Conservation (phyloP, 2,329 filamentous ascomycete genomes). For the Trichothecium sympodiale region DNA sequence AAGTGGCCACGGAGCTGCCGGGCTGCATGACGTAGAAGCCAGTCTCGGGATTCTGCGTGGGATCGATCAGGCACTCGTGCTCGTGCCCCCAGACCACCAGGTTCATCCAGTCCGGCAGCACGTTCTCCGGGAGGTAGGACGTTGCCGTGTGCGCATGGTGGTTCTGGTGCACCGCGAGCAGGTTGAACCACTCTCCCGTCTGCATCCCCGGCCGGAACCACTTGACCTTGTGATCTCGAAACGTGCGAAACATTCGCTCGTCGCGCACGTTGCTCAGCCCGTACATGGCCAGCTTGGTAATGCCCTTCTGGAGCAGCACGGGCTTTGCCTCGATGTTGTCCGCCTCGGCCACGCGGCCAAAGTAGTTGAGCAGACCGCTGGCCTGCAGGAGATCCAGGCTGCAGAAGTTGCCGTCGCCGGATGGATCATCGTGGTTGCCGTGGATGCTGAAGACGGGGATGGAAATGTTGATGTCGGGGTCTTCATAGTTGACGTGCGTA, state of each 20-base stretch:
- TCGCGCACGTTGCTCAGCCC: conserved; percentile 94
- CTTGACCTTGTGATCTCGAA: conserved; percentile 84
- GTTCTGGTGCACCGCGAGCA: conserved; percentile 93
- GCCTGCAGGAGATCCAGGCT: conserved; percentile 86
- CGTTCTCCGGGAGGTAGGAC: conserved; percentile 87
- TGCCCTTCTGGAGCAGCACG: conserved; percentile 83
- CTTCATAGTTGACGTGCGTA: conserved; percentile 94
- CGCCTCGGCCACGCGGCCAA: conserved; percentile 79
- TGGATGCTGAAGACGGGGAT: conserved; percentile 98
- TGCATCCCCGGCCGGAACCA: conserved; percentile 80
- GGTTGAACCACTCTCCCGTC: conserved; percentile 85
- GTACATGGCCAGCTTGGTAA: conserved; percentile 85
- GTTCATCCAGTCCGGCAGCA: conserved; percentile 83
- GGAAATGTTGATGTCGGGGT: conserved; percentile 90
- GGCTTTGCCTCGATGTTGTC: conserved; percentile 92
- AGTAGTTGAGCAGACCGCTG: conserved; percentile 90
- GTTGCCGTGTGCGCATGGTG: conserved; percentile 87
- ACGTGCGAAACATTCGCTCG: conserved; percentile 87
- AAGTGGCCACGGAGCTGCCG: conserved; percentile 91
- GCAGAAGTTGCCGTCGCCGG: conserved; percentile 87
- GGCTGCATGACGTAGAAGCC: conserved; percentile 96
- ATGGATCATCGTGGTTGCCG: conserved; percentile 95
- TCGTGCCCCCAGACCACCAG: conserved; percentile 95
- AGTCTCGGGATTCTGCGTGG: conserved; percentile 70
- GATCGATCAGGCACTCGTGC: conserved; percentile 89